These are phyloP conservation scores for Diaporthe citrichinensis DNA, from an alignment of 2,329 filamentous ascomycete species.

Conservation along the genomic window DNA sequence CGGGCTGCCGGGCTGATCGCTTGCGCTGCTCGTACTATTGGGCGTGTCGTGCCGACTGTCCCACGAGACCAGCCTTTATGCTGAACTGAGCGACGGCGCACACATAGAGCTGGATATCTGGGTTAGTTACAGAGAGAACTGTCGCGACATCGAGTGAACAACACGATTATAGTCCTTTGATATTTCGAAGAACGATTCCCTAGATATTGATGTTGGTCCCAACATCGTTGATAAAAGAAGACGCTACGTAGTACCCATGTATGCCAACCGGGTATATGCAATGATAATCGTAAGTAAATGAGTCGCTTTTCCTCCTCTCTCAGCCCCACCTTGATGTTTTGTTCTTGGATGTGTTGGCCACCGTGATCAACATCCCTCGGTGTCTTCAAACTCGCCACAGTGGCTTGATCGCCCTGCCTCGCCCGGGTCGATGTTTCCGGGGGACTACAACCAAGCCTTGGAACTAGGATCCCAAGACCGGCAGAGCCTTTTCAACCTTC, in stretches of 20 bases:
- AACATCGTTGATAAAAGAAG: not conserved
- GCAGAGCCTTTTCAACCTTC: not conserved
- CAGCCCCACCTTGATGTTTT: not conserved
- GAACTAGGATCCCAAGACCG: too few relatives aligned
- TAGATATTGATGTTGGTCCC: not conserved
- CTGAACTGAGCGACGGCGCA: not conserved
- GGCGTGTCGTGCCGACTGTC: not conserved
- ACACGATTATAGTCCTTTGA: not conserved
- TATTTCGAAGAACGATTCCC: not conserved
- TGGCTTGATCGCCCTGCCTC: not conserved
- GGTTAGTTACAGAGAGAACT: too few relatives aligned
- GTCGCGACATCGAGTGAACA: not conserved
- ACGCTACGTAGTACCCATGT: slow-evolving; percentile 17
- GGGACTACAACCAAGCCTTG: not conserved
- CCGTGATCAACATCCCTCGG: too few relatives aligned
- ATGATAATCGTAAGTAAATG: slow-evolving; percentile 11
- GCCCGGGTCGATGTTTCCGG: not conserved
- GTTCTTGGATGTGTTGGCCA: not conserved
- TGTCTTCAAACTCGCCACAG: not conserved
- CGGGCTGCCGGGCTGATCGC: slow-evolving; percentile 2
- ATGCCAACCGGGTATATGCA: slow-evolving; percentile 33
- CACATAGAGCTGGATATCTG: not conserved
- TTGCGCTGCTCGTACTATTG: slow-evolving; percentile 16
- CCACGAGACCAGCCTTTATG: not conserved
- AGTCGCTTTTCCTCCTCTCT: slow-evolving; percentile 7